phyloP scores from a whole-genome alignment of 495 filamentous ascomycete species.

The Penicillium roqueforti region DNA sequence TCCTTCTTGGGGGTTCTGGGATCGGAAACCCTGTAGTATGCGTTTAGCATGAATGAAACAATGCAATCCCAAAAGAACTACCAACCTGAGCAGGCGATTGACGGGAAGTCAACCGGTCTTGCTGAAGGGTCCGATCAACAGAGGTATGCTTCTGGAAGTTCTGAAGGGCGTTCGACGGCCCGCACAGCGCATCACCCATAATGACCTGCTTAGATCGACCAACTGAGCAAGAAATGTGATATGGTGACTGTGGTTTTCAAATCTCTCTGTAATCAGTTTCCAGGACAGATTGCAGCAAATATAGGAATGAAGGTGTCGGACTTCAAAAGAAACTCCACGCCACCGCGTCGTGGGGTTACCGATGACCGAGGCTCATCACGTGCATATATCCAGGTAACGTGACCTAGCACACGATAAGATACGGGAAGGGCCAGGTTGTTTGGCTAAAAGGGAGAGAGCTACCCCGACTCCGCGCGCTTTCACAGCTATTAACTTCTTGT shows the following conservation, averaged over 20 bases:
- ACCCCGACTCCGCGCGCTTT: slow-evolving; percentile 2
- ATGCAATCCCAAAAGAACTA: neutral
- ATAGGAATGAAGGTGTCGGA: neutral
- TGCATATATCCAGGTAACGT: slow-evolving; percentile 15
- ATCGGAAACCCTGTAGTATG: slow-evolving; percentile 56
- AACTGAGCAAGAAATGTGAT: neutral
- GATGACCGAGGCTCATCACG: slow-evolving; percentile 31
- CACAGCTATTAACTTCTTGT: slow-evolving; percentile 2
- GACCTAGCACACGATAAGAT: slow-evolving; percentile 32
- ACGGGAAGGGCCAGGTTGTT: slow-evolving; percentile 39
- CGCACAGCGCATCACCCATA: slow-evolving; percentile 83
- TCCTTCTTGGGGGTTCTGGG: slow-evolving; percentile 50
- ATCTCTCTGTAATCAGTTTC: neutral
- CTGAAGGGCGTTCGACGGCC: slow-evolving; percentile 84
- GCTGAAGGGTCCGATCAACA: slow-evolving; percentile 76
- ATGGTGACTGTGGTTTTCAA: neutral
- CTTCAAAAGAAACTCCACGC: neutral
- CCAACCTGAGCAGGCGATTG: slow-evolving; percentile 54
- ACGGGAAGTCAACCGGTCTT: slow-evolving; percentile 63
- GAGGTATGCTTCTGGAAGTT: slow-evolving; percentile 77
- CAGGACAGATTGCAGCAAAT: neutral
- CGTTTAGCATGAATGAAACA: slow-evolving; percentile 9
- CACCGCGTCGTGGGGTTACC: slow-evolving; percentile 20
- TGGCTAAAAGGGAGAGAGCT: slow-evolving; percentile 14
- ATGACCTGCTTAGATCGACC: slow-evolving; percentile 13